Conservation (phyloP, 257 asterid species). For the Primulina huaijiensis region DNA sequence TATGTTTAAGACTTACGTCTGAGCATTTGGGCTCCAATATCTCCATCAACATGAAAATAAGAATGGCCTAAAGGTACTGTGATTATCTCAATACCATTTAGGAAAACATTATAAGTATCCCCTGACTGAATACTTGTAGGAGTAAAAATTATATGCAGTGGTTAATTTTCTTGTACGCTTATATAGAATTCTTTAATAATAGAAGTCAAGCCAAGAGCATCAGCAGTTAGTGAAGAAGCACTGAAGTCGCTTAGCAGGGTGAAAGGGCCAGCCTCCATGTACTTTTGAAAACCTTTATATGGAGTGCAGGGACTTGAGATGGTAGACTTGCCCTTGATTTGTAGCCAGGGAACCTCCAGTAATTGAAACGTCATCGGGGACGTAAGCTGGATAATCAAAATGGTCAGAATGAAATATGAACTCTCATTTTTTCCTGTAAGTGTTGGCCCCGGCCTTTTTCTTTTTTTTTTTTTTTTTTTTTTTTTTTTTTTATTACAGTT, state of each 20-base stretch:
- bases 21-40: constrained; percentile 23
- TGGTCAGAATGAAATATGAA: too few relatives aligned
- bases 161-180: constrained; percentile 12
- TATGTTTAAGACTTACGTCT: constrained; percentile 23
- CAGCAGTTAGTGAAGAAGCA: constrained; percentile 32
- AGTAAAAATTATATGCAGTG: constrained; percentile 20
- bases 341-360: too few relatives aligned
- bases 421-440: too few relatives aligned
- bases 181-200: constrained; percentile 28
- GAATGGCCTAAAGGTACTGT: constrained; percentile 25
- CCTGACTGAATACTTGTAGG: background rate
- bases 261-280: constrained; percentile 26
- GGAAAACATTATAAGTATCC: constrained; percentile 28
- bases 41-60: constrained; percentile 19
- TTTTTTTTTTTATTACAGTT: too few relatives aligned
- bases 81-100: constrained; percentile 34
- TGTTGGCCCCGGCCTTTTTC: too few relatives aligned
- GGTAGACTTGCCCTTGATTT: constrained; percentile 40
- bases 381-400: too few relatives aligned
- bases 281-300: constrained; percentile 24
- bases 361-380: too few relatives aligned
- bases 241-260: constrained; percentile 35
- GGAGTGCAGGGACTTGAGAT: constrained; percentile 21
- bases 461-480: too few relatives aligned
- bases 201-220: constrained; percentile 15